Percentiles rank a stretch among this genome's conserved stretches.
Conservation (phyloP, 352 stramenopile species). For the Plasmopara halstedii region DNA sequence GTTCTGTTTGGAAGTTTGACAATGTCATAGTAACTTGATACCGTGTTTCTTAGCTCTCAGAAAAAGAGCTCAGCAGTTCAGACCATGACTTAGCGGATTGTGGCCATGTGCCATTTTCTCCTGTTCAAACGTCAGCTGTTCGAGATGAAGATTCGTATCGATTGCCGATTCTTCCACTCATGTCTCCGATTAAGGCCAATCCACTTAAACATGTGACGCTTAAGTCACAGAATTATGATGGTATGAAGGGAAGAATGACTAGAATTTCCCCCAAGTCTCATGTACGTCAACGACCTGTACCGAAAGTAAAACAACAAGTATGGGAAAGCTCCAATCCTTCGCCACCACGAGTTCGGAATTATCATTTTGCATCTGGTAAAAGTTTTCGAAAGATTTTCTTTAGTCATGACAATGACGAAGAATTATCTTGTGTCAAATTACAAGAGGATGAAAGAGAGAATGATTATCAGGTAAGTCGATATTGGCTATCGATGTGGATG, state of each 20-base stretch:
- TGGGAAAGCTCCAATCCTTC: constrained; percentile 21
- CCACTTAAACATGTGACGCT: constrained; percentile 33
- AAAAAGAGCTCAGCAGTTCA: neutral
- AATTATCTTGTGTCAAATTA: constrained; percentile 5
- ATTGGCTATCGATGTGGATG: no score
- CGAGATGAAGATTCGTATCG: constrained; percentile 6
- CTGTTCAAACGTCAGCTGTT: constrained; percentile 11
- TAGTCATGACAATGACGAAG: constrained; percentile 5
- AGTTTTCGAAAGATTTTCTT: constrained; percentile 16
- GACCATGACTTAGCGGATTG: neutral
- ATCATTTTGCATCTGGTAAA: constrained; percentile 19
- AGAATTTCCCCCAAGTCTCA: constrained; percentile 7
- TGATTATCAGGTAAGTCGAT: no score
- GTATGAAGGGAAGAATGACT: constrained; percentile 18
- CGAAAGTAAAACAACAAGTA: constrained; percentile 14
- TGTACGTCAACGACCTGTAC: constrained; percentile 5
- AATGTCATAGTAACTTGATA: neutral
- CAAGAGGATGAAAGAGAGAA: no score
- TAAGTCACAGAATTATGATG: no score
- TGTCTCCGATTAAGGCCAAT: constrained; percentile 51
- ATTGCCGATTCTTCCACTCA: constrained; percentile 30
- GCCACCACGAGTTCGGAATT: constrained; percentile 24
- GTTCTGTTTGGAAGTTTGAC: constrained; percentile 6
- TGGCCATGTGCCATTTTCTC: constrained; percentile 15
- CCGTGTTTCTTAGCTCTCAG: neutral